A percentile compares a stretch with the other conserved stretches of the same genome.
Evolutionary conservation across 2,329 filamentous ascomycete species (phyloP).

Genomic region (Fusarium devonianum): DNA sequence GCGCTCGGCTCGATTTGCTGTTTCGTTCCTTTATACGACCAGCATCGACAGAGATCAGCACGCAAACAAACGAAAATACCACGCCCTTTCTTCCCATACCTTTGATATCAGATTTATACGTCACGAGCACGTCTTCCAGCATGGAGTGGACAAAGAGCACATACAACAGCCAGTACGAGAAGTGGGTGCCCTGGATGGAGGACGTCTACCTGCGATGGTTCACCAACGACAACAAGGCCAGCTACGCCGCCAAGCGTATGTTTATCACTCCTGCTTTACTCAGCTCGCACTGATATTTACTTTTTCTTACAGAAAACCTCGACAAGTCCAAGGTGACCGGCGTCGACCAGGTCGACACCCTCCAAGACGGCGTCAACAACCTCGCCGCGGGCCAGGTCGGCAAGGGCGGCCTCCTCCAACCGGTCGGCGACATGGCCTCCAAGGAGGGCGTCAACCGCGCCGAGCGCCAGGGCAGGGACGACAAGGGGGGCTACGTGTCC

Average conservation of each 20-base stretch:
- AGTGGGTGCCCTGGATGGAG: constrained; percentile 80
- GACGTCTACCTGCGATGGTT: constrained; percentile 76
- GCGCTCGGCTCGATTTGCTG: background rate
- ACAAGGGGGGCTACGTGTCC: constrained; percentile 58
- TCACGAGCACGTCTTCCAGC: constrained; percentile 1
- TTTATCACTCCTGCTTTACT: background rate
- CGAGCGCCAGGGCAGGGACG: constrained; percentile 70
- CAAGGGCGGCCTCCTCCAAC: constrained; percentile 71
- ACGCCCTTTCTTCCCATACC: too few species aligned
- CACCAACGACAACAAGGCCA: constrained; percentile 79
- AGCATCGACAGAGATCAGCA: background rate
- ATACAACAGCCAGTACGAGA: constrained; percentile 77
- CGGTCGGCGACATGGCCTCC: constrained; percentile 66
- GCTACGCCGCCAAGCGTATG: constrained; percentile 72
- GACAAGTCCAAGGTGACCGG: constrained; percentile 75
- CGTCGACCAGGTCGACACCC: constrained; percentile 69
- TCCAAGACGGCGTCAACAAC: constrained; percentile 72
- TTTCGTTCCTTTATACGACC: background rate
- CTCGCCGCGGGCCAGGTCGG: constrained; percentile 70
- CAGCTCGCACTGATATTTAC: constrained; percentile 4
- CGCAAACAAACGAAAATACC: background rate
- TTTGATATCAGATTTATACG: too few species aligned
- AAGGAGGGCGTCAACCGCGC: constrained; percentile 72
- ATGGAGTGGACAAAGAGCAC: constrained; percentile 67
- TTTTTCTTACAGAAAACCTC: constrained; percentile 61